Conservation (phyloP, 768 basidiomycete species). For the Hericium rajendrae region DNA sequence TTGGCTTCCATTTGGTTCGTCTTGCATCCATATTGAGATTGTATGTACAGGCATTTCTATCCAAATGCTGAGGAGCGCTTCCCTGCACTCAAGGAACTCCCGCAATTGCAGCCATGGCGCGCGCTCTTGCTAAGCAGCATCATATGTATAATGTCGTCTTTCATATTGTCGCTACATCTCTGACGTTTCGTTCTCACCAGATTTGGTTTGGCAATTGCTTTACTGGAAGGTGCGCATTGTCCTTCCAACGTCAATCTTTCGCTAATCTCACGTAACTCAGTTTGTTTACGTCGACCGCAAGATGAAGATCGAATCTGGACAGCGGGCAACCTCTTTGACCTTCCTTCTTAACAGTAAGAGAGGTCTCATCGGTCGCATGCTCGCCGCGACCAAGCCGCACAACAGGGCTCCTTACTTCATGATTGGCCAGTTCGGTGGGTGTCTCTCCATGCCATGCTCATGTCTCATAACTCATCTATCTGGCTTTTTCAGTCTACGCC, state of each 20-base stretch:
- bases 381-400: slow-evolving; percentile 49
- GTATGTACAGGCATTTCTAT: slow-evolving; percentile 67
- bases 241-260: neutral
- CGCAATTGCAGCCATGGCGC: slow-evolving; percentile 55
- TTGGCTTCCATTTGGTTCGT: neutral
- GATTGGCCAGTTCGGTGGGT: slow-evolving; percentile 70
- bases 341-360: slow-evolving; percentile 84
- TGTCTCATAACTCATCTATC: slow-evolving; percentile 1
- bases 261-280: slow-evolving; percentile 22
- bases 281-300: slow-evolving; percentile 84
- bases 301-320: slow-evolving; percentile 84
- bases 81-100: slow-evolving; percentile 70
- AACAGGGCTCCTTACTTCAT: slow-evolving; percentile 73
- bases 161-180: neutral
- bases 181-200: slow-evolving; percentile 28
- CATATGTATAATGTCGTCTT: slow-evolving; percentile 54
- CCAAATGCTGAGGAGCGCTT: slow-evolving; percentile 71
- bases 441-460: neutral
- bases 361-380: slow-evolving; percentile 64
- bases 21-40: neutral
- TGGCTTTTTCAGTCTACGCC: slow-evolving; percentile 52
- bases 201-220: slow-evolving; percentile 83
- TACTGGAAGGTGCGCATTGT: slow-evolving; percentile 72
- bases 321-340: slow-evolving; percentile 84
- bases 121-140: slow-evolving; percentile 73